Percentiles rank a stretch among this genome's conserved stretches.
Conservation (phyloP, 352 stramenopile species). For the Pythium phragmiticola region DNA sequence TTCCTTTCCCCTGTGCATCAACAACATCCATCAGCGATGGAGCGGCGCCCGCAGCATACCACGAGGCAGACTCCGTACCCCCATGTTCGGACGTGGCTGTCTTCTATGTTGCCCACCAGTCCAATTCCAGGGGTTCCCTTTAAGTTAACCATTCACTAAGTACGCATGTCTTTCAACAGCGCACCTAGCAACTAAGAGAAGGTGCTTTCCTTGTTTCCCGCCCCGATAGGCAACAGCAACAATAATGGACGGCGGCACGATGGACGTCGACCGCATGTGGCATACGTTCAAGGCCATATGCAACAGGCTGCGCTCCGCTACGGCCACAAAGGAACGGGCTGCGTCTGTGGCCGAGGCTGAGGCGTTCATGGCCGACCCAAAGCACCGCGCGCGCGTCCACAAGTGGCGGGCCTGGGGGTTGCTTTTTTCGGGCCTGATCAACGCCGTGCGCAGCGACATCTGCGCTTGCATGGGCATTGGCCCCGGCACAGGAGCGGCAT, state of each 20-base stretch:
- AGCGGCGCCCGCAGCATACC: neutral
- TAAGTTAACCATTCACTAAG: neutral
- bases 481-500: neutral
- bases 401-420: constrained; percentile 74
- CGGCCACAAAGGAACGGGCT: constrained; percentile 35
- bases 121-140: no score
- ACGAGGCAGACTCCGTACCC: neutral
- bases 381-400: constrained; percentile 52
- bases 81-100: neutral
- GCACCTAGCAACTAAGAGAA: neutral
- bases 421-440: constrained; percentile 49
- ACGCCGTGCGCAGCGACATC: constrained; percentile 49
- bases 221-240: neutral
- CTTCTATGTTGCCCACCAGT: neutral
- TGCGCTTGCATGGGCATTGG: constrained; percentile 36
- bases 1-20: constrained; percentile 42
- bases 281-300: constrained; percentile 41
- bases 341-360: constrained; percentile 39
- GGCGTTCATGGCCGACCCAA: constrained; percentile 51
- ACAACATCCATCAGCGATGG: neutral
- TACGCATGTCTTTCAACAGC: neutral
- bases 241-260: neutral
- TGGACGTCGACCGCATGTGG: constrained; percentile 38
- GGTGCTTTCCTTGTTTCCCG: neutral
- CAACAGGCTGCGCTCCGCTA: constrained; percentile 45